phyloP scores from a whole-genome alignment of 106 monocot species.

The Dendrobium chrysotoxum region DNA sequence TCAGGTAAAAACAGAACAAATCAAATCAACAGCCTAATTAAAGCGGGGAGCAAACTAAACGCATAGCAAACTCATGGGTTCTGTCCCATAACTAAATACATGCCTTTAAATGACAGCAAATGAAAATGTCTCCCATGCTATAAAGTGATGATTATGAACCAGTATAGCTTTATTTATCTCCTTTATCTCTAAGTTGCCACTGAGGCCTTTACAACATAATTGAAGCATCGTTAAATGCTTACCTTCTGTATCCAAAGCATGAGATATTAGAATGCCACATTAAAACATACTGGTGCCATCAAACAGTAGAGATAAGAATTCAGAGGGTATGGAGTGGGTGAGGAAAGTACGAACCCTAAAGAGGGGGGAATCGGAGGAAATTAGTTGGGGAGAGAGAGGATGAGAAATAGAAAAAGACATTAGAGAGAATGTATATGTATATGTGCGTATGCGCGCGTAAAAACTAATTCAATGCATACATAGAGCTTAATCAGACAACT shows the following conservation, averaged over 20 bases:
- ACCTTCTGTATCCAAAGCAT: neutral
- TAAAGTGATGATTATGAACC: neutral
- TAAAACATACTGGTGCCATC: neutral
- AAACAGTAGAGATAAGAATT: too few relatives aligned
- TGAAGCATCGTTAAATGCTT: neutral
- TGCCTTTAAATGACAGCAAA: neutral
- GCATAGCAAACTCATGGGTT: neutral
- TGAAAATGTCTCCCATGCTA: neutral
- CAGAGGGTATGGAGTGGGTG: too few relatives aligned
- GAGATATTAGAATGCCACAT: neutral
- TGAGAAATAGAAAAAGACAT: too few relatives aligned
- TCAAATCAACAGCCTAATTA: neutral
- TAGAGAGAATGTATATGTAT: too few relatives aligned
- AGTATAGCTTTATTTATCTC: too few relatives aligned
- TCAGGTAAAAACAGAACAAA: too few relatives aligned
- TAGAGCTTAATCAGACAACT: neutral
- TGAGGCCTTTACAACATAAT: neutral
- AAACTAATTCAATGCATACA: too few relatives aligned
- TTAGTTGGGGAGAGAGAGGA: too few relatives aligned
- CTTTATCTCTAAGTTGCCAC: neutral
- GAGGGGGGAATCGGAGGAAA: too few relatives aligned
- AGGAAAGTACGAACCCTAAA: too few relatives aligned
- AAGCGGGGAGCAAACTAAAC: neutral
- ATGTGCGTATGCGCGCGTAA: too few relatives aligned
- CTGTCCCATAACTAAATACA: neutral